Base-by-base conservation (phyloP, 495 filamentous ascomycete species). In the Penicilliopsis zonata region DNA sequence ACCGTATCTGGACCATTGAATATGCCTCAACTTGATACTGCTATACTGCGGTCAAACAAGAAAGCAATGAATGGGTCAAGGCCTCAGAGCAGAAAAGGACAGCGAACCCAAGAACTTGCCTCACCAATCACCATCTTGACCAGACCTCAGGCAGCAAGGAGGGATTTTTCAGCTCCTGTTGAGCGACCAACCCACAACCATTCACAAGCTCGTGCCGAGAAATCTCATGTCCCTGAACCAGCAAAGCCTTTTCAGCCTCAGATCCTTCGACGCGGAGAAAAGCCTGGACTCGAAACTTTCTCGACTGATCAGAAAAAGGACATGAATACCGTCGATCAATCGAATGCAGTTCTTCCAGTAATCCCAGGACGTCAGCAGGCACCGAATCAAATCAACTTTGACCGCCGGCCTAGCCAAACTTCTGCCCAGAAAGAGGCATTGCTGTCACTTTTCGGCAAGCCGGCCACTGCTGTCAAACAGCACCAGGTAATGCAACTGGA, bases 391-490 rank as follows among this genome's bases (percentile, higher is more conserved):
- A 32, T 20, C 9, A 51, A 40, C 18, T 48, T 55, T 28, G 50
- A 59, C 34, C 65, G 61, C 21, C 56, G 60, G 5, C 54, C 67
- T 4, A 57, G 56, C 23, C 62, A 68, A 21, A 69, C 67, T 4
- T 41, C 53, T 3, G 72, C 81, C 7, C 82, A 90, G 34, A 75
- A 65, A 41, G 75, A 78, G 21, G 60, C 72, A 7, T 58, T 87
- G 8, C 65, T 86, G 9, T 80, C 74, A 5, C 65, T 87, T 5
- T 84, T 87, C 41, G 70, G 70, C n/a, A 82, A 81, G 42, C 46
- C 68, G 1, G 17, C 52, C 9, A 26, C 34, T 16, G 51, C 59
- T 26, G n/a, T 50, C 61, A 1, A 40, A 41, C 5, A 19, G 38
- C 13, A 34, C 43, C 39, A 39, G 7, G 18, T 46, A 12, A 36